Base-by-base conservation (phyloP, 768 basidiomycete genomes). In the Mycena sanguinolenta region DNA sequence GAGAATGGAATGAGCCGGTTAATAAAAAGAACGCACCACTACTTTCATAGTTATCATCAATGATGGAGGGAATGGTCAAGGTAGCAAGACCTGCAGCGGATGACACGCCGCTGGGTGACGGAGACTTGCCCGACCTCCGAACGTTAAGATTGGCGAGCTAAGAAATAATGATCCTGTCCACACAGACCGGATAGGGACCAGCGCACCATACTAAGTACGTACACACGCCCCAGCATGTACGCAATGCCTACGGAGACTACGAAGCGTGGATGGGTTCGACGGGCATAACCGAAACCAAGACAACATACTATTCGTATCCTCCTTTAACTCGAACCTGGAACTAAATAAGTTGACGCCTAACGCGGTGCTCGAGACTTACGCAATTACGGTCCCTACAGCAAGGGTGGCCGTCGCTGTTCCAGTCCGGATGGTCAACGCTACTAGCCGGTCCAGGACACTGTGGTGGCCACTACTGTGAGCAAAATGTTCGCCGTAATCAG, bases 101-200 rank as follows among this genome's bases (percentile, higher is more conserved):
- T 38, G 32, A 5, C 30, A 54, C n/a, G 64, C 55, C 32, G n/a
- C 32, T 58, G 44, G 21, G 14, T 32, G 64, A 58, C 44, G 42
- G 32, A 50, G 63, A 65, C n/a, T 54, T 65, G 55, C 65, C 49
- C 27, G 65, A 59, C 58, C 58, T 52, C 65, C 65, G 65, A 50
- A 67, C 58, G 50, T 67, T 67, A 58, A 67, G 65, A 53, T 67
- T 67, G 5, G 58, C 65, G 65, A 67, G 65, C 65, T 67, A 58
- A 46, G n/a, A 30, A 46, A 49, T 10, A 55, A 30, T 65, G 30
- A 65, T 50, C 44, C 13, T 23, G 55, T 57, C 19, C 55, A 30
- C 44, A 32, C 42, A 5, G 55, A 36, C 64, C 55, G 32, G 54
- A 49, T 53, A 58, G 54, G 36, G n/a, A 50, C 30, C 34, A 60